phyloP scores from a whole-genome alignment of 768 basidiomycete genomes.

The Myochromella boudieri region DNA sequence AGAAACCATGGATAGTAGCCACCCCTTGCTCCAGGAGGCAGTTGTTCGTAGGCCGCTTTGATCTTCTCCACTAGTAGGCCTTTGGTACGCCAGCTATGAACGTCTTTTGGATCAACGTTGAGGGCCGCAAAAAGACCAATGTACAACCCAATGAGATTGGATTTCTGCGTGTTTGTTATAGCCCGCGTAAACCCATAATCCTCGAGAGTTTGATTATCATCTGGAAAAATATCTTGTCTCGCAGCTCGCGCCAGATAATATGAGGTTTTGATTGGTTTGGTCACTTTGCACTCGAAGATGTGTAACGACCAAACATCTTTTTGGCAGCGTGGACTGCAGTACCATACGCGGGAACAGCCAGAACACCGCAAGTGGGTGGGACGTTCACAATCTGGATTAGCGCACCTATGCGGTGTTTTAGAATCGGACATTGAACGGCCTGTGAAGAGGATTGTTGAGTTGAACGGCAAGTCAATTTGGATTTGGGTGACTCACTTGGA shows the following conservation, averaged over 20 bases:
- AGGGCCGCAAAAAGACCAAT: constrained; percentile 23
- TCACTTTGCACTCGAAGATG: constrained; percentile 30
- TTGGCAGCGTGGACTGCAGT: constrained; percentile 33
- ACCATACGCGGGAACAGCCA: constrained; percentile 27
- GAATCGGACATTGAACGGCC: not conserved
- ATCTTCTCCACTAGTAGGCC: constrained; percentile 35
- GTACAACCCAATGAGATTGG: constrained; percentile 30
- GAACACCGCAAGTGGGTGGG: constrained; percentile 17
- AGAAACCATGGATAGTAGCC: constrained; percentile 36
- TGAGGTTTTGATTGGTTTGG: constrained; percentile 26
- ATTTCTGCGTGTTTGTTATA: constrained; percentile 10
- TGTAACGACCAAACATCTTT: constrained; percentile 27
- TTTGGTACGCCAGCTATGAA: constrained; percentile 30
- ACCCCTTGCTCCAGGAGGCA: constrained; percentile 24
- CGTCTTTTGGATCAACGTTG: constrained; percentile 21
- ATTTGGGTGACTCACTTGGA: not conserved
- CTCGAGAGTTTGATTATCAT: constrained; percentile 27
- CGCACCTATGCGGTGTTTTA: not conserved
- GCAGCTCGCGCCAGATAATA: constrained; percentile 31
- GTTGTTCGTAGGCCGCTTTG: constrained; percentile 22
- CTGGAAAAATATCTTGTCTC: constrained; percentile 23
- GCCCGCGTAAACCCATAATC: constrained; percentile 36
- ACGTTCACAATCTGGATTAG: constrained; percentile 5
- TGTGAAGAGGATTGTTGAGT: not conserved
- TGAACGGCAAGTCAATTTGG: not conserved